Base-by-base conservation (phyloP, 1,139 yeast genomes). In the Debaryomyces singareniensis region DNA sequence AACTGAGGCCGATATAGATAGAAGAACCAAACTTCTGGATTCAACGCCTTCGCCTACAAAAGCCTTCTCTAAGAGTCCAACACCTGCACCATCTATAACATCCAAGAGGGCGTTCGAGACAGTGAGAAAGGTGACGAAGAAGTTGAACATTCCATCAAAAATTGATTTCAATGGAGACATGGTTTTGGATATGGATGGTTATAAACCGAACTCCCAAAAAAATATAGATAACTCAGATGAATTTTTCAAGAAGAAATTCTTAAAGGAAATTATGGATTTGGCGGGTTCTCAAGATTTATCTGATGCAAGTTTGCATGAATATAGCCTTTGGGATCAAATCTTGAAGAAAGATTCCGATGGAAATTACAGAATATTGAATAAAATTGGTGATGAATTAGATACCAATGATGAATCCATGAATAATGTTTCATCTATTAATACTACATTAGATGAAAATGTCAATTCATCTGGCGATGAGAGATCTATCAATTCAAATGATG, bases 131-230 rank as follows among this genome's bases (percentile, higher is more conserved):
- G 65, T 91, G 25, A 79, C 95, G 13, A 68, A 73, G 41, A 76
- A 72, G 47, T 68, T 87, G 42, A 85, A 87, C 44, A 89, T 91
- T 24, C 96, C 97, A 1, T 80, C 94, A 13, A 86, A 80, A 43
- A 73, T 89, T 25, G 95, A 86, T 40, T 79, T 82, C 40, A 85
- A 86, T 46, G 98, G 98, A 9, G 96, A 89, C 49, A 70, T 93
- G 47, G 75, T 89, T 28, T 62, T 93, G 29, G 99, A 93, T 58
- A 85, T 91, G 80, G 95, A 87, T 45, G 99, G 99, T 15, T 93
- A 93, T 58, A 91, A 89, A 56, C 84, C 95, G 20, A 85, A 81
- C 43, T 79, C 82, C 22, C 68, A 65, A 39, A 75, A 78, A 40
- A 85, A 81, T 48, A 71, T 77, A 27, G 77, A 77, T 29, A 76